phyloP scores from a whole-genome alignment of 352 stramenopile genomes.

The Phytophthora citrophthora region DNA sequence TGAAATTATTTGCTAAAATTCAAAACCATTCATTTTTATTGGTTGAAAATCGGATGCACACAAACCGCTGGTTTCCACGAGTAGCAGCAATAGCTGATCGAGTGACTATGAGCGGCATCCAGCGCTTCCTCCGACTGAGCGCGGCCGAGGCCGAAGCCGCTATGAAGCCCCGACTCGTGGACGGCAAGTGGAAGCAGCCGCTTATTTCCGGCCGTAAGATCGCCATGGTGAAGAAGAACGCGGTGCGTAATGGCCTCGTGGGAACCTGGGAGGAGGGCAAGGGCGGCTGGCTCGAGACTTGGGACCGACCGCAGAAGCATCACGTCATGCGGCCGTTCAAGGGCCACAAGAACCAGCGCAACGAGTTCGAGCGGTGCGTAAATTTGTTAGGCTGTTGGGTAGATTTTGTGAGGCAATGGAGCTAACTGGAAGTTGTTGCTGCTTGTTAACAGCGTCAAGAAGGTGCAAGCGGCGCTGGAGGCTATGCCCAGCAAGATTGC shows the following conservation, averaged over 20 bases:
- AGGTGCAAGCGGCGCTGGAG: constrained; percentile 83
- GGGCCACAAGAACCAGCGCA: constrained; percentile 81
- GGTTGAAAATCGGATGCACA: constrained; percentile 26
- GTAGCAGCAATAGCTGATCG: constrained; percentile 21
- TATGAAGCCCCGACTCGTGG: constrained; percentile 80
- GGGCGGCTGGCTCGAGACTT: constrained; percentile 82
- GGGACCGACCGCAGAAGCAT: constrained; percentile 84
- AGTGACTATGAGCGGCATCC: constrained; percentile 41
- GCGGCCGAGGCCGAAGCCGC: constrained; percentile 75
- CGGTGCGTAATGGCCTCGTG: constrained; percentile 67
- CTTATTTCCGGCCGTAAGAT: constrained; percentile 82
- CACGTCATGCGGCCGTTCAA: constrained; percentile 86
- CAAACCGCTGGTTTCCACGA: constrained; percentile 26
- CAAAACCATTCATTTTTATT: too few species aligned
- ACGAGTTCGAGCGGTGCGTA: constrained; percentile 80
- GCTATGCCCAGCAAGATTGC: constrained; percentile 87
- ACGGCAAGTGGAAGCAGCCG: constrained; percentile 88
- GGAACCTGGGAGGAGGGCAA: constrained; percentile 81
- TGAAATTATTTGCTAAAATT: too few species aligned
- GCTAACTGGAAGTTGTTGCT: background rate
- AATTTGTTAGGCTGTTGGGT: background rate
- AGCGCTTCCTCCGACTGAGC: constrained; percentile 80
- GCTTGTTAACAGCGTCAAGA: constrained; percentile 67
- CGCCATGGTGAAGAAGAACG: constrained; percentile 86
- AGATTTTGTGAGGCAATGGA: background rate